Conservation (phyloP, 257 asterid species). For the Apocynum venetum region DNA sequence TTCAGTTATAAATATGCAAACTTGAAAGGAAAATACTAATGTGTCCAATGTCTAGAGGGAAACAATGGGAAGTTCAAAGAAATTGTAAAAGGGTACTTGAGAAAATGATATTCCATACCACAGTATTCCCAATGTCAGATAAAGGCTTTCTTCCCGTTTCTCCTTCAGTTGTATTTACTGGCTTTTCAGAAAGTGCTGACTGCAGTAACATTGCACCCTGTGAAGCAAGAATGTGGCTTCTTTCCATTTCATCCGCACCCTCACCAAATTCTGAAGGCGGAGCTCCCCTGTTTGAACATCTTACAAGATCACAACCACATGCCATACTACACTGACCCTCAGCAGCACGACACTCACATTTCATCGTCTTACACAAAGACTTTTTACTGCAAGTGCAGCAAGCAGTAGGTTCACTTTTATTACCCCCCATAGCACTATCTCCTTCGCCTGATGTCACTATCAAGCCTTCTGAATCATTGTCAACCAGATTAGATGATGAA, state of each 20-base stretch:
- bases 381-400: conserved; percentile 75
- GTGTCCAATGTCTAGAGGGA: not conserved
- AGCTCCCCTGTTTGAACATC: conserved; percentile 56
- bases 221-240: conserved; percentile 47
- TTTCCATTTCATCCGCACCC: conserved; percentile 38
- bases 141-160: conserved; percentile 57
- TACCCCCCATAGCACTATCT: not conserved
- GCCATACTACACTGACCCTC: conserved; percentile 43
- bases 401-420: conserved; percentile 9
- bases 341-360: conserved; percentile 81
- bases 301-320: conserved; percentile 54
- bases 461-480: conserved; percentile 12
- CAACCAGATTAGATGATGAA: conserved; percentile 4
- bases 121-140: conserved; percentile 83
- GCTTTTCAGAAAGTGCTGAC: conserved; percentile 69
- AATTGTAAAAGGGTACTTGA: not conserved
- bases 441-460: conserved; percentile 2
- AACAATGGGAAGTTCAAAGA: not conserved
- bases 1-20: not conserved
- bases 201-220: conserved; percentile 87
- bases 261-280: conserved; percentile 24
- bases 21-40: not conserved
- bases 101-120: conserved; percentile 41
- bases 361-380: conserved; percentile 67
- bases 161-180: conserved; percentile 34